Evolutionary conservation across 495 filamentous ascomycete genomes (phyloP).

Genomic region (Neurospora discreta): DNA sequence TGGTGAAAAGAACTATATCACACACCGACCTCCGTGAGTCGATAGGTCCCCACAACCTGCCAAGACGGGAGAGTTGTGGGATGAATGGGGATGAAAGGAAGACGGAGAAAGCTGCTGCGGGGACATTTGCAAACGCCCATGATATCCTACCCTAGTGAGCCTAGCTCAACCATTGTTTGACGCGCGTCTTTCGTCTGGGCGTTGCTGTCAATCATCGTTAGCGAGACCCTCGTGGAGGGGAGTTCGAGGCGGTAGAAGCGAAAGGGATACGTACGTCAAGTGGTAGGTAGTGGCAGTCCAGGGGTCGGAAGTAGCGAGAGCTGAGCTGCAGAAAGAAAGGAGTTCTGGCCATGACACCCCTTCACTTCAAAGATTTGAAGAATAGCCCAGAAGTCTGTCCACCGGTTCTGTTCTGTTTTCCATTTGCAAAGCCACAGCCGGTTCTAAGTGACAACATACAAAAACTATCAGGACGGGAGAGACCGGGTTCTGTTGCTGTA

Average conservation of each 20-base stretch:
- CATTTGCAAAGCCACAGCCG: background rate
- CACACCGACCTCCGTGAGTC: background rate
- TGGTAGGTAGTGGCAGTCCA: background rate
- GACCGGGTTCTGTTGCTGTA: background rate
- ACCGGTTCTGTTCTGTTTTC: background rate
- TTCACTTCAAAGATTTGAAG: background rate
- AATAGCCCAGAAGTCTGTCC: background rate
- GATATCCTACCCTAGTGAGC: background rate
- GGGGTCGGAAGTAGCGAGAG: background rate
- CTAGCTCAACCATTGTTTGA: background rate
- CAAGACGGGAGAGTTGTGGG: background rate
- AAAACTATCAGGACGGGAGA: too few species aligned
- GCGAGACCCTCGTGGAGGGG: background rate
- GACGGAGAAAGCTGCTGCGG: background rate
- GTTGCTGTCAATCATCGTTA: background rate
- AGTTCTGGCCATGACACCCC: background rate
- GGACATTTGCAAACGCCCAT: background rate
- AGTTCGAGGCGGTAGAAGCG: background rate
- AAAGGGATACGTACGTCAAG: background rate
- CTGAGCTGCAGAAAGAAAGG: background rate
- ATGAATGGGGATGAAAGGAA: background rate
- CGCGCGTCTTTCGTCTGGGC: background rate
- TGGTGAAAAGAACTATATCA: background rate
- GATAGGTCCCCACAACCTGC: background rate
- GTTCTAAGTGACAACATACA: background rate